Percentiles rank a stretch among this genome's conserved stretches.
These are phyloP conservation scores for Blastomyces gilchristii DNA, from an alignment of 2,329 filamentous ascomycete genomes.

Conservation along the genomic window DNA sequence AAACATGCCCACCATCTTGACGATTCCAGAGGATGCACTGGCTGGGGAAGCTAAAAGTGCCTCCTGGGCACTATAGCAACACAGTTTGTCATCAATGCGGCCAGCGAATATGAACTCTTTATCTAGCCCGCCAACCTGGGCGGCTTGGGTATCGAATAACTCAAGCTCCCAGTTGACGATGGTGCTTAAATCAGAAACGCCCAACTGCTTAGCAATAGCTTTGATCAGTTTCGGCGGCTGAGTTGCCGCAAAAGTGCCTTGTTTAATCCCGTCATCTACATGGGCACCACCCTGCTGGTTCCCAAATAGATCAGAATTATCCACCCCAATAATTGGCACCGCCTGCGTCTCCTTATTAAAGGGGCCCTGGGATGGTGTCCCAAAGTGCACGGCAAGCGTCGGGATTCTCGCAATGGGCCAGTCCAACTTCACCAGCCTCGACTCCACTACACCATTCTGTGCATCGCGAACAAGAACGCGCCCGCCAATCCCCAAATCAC, in stretches of 20 bases:
- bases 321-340: constrained; percentile 85
- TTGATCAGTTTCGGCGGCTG: constrained; percentile 80
- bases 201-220: constrained; percentile 69
- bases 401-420: constrained; percentile 93
- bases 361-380: constrained; percentile 53
- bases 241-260: constrained; percentile 64
- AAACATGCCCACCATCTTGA: constrained; percentile 89
- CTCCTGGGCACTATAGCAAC: constrained; percentile 82
- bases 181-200: constrained; percentile 57
- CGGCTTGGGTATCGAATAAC: constrained; percentile 82
- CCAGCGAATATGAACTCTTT: constrained; percentile 92
- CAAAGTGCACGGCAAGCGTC: constrained; percentile 89
- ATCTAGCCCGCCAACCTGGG: constrained; percentile 71
- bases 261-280: constrained; percentile 22
- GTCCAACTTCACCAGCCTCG: constrained; percentile 76
- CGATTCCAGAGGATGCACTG: constrained; percentile 45
- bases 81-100: constrained; percentile 94
- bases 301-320: constrained; percentile 51
- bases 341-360: constrained; percentile 88
- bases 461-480: constrained; percentile 72
- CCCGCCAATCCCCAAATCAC: constrained; percentile 83
- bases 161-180: constrained; percentile 97
- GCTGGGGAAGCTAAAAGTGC: constrained; percentile 61
- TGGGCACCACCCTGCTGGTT: constrained; percentile 23
- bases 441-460: constrained; percentile 62